phyloP scores from a whole-genome alignment of 2,329 filamentous ascomycete genomes.

The Lachnellula occidentalis region DNA sequence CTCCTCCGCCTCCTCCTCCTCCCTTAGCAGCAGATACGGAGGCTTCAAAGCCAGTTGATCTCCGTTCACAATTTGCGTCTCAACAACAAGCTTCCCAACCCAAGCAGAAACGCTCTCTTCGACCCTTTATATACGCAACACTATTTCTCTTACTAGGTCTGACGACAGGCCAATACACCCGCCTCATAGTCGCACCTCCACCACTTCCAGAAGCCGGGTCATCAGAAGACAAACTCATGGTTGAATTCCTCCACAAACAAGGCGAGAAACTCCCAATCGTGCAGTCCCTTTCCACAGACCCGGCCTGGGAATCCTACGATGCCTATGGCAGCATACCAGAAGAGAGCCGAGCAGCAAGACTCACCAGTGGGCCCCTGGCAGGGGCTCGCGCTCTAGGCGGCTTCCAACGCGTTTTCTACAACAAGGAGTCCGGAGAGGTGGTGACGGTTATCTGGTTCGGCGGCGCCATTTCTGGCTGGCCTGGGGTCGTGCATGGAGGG shows the following conservation, averaged over 20 bases:
- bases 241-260: conserved; percentile 36
- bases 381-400: conserved; percentile 39
- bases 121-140: conserved; percentile 28
- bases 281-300: conserved; percentile 40
- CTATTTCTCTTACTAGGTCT: conserved; percentile 39
- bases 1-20: conserved; percentile 3
- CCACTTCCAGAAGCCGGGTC: conserved; percentile 36
- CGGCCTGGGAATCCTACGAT: conserved; percentile 37
- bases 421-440: conserved; percentile 50
- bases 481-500: conserved; percentile 66
- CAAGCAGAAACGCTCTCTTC: conserved; percentile 24
- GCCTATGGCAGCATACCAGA: conserved; percentile 33
- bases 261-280: conserved; percentile 45
- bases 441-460: conserved; percentile 65
- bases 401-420: conserved; percentile 60
- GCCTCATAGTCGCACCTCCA: conserved; percentile 40
- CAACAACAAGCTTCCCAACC: conserved; percentile 10
- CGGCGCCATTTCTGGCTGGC: conserved; percentile 61
- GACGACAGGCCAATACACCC: conserved; percentile 34
- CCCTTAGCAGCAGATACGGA: background rate
- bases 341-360: conserved; percentile 21
- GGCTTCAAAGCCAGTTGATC: conserved; percentile 11
- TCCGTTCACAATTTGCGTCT: conserved; percentile 25
- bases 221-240: conserved; percentile 37
- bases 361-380: conserved; percentile 40